Base-by-base conservation (phyloP, 305 asterid species). In the Plantago lanceolata region DNA sequence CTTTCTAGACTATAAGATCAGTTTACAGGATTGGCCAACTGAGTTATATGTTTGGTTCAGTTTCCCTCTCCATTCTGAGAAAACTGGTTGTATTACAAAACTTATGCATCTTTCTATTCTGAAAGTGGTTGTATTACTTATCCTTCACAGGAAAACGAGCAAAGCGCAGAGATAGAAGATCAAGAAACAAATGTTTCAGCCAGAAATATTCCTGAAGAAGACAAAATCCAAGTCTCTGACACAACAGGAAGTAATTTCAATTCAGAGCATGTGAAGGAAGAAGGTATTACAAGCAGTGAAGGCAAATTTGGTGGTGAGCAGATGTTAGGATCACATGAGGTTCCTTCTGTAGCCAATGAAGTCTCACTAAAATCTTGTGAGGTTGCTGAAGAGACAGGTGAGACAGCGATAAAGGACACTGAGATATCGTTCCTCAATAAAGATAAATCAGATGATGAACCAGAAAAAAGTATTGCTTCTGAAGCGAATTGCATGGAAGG, bases 391-490 rank as follows among this genome's bases (percentile, higher is more conserved):
- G 62, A 48, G 54, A 63, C 66, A 52, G 53, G 59, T 45, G 70
- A 71, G 56, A 43, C 54, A 21, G 69, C 20, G 12, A 79, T 61
- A 68, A 62, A 65, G 35, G 60, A 35, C 12, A 8, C 69, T 3
- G 75, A 62, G 64, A 48, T 26, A 67, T 59, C 60, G 54, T 71
- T 55, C 70, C 73, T 65, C 20, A 40, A 13, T 31, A 61, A 50
- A 18, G 71, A 65, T 33, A 63, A 75, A 68, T 47, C 49, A 66
- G 78, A 69, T 58, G 73, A 60, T 26, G 71, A 61, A 31, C 72
- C 62, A 9, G 44, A 19, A 64, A 79, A 50, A 54, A 53, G 20
- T 72, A 17, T 3, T 66, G 50, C 37, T 63, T 52, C 57, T 61
- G 68, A 70, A 76, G 78, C 66, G 63, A 65, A 17, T 57, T 19